These are phyloP conservation scores for Septoria petroselini DNA, from an alignment of 2,329 filamentous ascomycete genomes.

Conservation along the genomic window DNA sequence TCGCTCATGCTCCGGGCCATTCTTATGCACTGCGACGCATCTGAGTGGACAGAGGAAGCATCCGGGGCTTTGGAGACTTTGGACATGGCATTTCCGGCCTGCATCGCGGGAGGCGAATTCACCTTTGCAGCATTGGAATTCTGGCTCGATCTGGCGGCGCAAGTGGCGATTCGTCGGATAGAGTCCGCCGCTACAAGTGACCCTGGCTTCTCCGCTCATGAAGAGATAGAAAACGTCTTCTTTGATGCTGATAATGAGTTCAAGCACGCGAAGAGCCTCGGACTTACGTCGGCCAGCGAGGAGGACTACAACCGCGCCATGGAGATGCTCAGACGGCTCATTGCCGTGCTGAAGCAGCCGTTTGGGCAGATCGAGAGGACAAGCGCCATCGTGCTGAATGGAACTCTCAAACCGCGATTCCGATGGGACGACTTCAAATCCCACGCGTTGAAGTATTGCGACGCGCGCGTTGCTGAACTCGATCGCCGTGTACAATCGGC, in stretches of 20 bases:
- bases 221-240: slow-evolving; percentile 28
- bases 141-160: slow-evolving; percentile 31
- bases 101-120: slow-evolving; percentile 28
- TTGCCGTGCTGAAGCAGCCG: slow-evolving; percentile 18
- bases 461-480: slow-evolving; percentile 42
- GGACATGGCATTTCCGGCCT: slow-evolving; percentile 26
- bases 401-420: slow-evolving; percentile 46
- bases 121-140: slow-evolving; percentile 20
- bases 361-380: slow-evolving; percentile 15
- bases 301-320: slow-evolving; percentile 20
- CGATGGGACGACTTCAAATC: slow-evolving; percentile 51
- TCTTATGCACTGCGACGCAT: slow-evolving; percentile 31
- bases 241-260: slow-evolving; percentile 27
- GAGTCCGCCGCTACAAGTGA: slow-evolving; percentile 17
- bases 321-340: slow-evolving; percentile 19
- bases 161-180: slow-evolving; percentile 30
- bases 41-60: slow-evolving; percentile 32
- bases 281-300: slow-evolving; percentile 6
- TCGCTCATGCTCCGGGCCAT: slow-evolving; percentile 43
- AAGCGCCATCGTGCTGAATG: slow-evolving; percentile 42
- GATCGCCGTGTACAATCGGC: slow-evolving; percentile 41
- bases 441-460: slow-evolving; percentile 31
- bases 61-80: slow-evolving; percentile 28
- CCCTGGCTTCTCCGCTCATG: slow-evolving; percentile 25
- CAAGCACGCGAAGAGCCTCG: slow-evolving; percentile 20